These are phyloP conservation scores for Trichoderma sp. DNA, from an alignment of 2,329 filamentous ascomycete genomes.

Conservation along the genomic window DNA sequence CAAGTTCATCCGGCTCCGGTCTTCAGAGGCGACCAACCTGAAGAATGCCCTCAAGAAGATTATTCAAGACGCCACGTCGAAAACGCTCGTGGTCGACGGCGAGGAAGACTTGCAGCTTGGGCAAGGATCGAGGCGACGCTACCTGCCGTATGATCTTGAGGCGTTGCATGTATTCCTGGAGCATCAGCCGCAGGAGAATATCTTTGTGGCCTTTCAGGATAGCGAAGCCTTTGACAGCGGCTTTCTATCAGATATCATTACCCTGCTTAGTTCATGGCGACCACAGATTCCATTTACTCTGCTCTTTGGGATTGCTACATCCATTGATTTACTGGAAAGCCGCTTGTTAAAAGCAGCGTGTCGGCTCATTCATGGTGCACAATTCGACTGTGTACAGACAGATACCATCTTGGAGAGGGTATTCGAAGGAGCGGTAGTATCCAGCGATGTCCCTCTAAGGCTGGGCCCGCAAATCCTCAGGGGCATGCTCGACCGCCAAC, in stretches of 20 bases:
- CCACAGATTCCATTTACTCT: constrained; percentile 76
- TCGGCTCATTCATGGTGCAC: constrained; percentile 65
- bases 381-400: constrained; percentile 77
- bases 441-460: constrained; percentile 56
- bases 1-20: constrained; percentile 66
- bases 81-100: constrained; percentile 52
- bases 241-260: constrained; percentile 70
- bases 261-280: constrained; percentile 67
- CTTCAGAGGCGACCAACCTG: constrained; percentile 70
- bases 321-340: constrained; percentile 76
- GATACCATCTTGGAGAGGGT: constrained; percentile 71
- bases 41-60: constrained; percentile 73
- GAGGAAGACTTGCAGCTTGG: constrained; percentile 55
- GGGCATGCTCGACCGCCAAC: constrained; percentile 69
- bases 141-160: constrained; percentile 78
- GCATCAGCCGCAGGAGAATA: constrained; percentile 54
- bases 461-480: constrained; percentile 65
- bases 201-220: constrained; percentile 76
- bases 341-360: constrained; percentile 69
- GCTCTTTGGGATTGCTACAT: constrained; percentile 79
- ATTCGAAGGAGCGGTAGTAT: constrained; percentile 65
- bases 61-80: constrained; percentile 64
- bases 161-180: constrained; percentile 63
- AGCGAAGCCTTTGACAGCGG: constrained; percentile 77
- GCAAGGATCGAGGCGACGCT: constrained; percentile 57